phyloP scores from a whole-genome alignment of 208 protist species.

The Acanthamoeba comandoni region DNA sequence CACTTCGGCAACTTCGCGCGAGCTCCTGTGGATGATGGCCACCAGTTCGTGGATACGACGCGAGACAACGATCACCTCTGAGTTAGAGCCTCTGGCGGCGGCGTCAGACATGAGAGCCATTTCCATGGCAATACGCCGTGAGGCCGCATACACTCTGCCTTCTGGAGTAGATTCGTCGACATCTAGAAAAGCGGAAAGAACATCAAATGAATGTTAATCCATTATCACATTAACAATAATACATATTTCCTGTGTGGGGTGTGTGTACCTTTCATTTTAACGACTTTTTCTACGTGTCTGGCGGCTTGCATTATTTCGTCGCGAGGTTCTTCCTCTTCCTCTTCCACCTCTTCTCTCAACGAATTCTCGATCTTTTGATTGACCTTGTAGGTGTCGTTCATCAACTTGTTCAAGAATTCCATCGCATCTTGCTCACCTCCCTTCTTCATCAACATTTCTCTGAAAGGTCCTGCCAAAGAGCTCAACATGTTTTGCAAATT shows the following conservation, averaged over 20 bases:
- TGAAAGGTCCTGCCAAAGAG: slow-evolving; percentile 17
- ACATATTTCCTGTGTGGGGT: too few relatives aligned
- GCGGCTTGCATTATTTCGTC: slow-evolving; percentile 57
- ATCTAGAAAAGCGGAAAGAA: neutral
- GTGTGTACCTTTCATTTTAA: slow-evolving; percentile 37
- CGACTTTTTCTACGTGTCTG: slow-evolving; percentile 18
- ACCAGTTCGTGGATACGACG: slow-evolving; percentile 36
- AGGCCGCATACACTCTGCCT: slow-evolving; percentile 4
- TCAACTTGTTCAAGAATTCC: slow-evolving; percentile 20
- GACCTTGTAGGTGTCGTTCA: slow-evolving; percentile 51
- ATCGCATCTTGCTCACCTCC: slow-evolving; percentile 26
- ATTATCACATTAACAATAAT: too few relatives aligned
- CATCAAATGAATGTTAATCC: neutral
- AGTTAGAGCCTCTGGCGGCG: slow-evolving; percentile 16
- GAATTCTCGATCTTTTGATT: slow-evolving; percentile 32
- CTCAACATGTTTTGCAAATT: slow-evolving; percentile 16
- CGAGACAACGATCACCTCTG: slow-evolving; percentile 26
- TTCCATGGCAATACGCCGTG: slow-evolving; percentile 11
- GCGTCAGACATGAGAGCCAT: slow-evolving; percentile 56
- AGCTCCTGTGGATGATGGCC: neutral
- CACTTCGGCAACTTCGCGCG: neutral
- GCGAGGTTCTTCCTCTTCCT: neutral
- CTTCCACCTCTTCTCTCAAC: neutral
- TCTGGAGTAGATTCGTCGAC: slow-evolving; percentile 7
- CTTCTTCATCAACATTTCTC: neutral